Conservation (phyloP, 2,329 filamentous ascomycete species). For the Ceratocystis diversiconidia region DNA sequence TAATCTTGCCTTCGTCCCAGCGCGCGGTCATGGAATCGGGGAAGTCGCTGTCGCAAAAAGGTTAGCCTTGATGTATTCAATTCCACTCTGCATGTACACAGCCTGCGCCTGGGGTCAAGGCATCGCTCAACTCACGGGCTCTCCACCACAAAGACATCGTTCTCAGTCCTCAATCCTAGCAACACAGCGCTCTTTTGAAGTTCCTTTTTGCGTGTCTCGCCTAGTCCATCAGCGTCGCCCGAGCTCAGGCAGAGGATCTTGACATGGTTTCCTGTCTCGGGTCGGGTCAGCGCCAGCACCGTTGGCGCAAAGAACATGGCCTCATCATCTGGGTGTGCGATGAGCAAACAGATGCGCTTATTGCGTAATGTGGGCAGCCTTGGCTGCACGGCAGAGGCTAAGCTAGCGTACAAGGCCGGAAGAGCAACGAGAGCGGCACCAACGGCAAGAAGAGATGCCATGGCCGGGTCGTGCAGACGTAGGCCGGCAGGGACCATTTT, state of each 20-base stretch:
- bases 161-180: conserved; percentile 58
- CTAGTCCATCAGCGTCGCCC: conserved; percentile 76
- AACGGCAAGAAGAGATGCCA: conserved; percentile 19
- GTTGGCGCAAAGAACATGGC: conserved; percentile 98
- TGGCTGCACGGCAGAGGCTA: conserved; percentile 31
- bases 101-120: neutral
- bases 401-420: conserved; percentile 40
- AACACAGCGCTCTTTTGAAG: conserved; percentile 64
- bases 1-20: conserved; percentile 61
- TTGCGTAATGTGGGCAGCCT: conserved; percentile 55
- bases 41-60: conserved; percentile 44
- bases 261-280: conserved; percentile 72
- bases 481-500: conserved; percentile 14
- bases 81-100: neutral
- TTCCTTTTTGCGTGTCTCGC: conserved; percentile 69
- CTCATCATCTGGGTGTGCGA: conserved; percentile 96
- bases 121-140: conserved; percentile 40
- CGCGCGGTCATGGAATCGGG: conserved; percentile 73
- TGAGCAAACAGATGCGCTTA: conserved; percentile 82
- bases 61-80: too few species aligned
- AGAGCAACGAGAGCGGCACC: conserved; percentile 29
- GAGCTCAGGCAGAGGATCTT: conserved; percentile 89
- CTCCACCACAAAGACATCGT: conserved; percentile 78
- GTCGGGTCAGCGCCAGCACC: conserved; percentile 66
- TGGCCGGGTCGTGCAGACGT: conserved; percentile 11